Conservation (phyloP, 2,329 filamentous ascomycete genomes). For the Sordariomycetes sp. region DNA sequence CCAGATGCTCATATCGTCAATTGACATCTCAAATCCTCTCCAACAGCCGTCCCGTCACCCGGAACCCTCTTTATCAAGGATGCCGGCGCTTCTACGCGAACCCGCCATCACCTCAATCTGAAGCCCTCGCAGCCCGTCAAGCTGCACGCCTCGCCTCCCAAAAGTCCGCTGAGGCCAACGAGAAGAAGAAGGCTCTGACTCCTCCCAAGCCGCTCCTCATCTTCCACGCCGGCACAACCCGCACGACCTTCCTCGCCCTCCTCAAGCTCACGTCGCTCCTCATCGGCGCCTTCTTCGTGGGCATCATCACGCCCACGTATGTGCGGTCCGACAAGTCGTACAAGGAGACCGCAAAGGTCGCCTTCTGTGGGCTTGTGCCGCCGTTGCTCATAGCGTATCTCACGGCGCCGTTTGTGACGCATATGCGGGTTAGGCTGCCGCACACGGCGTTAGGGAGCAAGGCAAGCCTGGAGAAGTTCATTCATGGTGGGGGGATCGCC, state of each 20-base stretch:
- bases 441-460: slow-evolving; percentile 53
- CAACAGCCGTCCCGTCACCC: too few relatives aligned
- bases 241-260: slow-evolving; percentile 59
- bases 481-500: slow-evolving; percentile 22
- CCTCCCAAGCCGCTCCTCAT: too few relatives aligned
- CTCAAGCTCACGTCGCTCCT: slow-evolving; percentile 65
- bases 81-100: too few relatives aligned
- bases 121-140: too few relatives aligned
- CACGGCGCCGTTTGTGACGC: slow-evolving; percentile 62
- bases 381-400: slow-evolving; percentile 55
- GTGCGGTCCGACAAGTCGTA: slow-evolving; percentile 28
- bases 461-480: slow-evolving; percentile 43
- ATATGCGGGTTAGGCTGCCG: slow-evolving; percentile 62
- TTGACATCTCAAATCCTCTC: too few relatives aligned
- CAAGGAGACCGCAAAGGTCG: slow-evolving; percentile 30
- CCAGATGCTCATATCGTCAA: too few relatives aligned
- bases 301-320: slow-evolving; percentile 54
- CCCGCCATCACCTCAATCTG: too few relatives aligned
- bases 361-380: slow-evolving; percentile 53
- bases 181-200: too few relatives aligned
- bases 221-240: slow-evolving; percentile 64
- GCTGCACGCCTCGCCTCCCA: too few relatives aligned
- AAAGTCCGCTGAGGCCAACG: too few relatives aligned
- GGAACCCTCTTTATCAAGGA: too few relatives aligned
- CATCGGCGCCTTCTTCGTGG: slow-evolving; percentile 55